Conservation (phyloP, 2,329 filamentous ascomycete genomes). For the Escovopsis sp. region DNA sequence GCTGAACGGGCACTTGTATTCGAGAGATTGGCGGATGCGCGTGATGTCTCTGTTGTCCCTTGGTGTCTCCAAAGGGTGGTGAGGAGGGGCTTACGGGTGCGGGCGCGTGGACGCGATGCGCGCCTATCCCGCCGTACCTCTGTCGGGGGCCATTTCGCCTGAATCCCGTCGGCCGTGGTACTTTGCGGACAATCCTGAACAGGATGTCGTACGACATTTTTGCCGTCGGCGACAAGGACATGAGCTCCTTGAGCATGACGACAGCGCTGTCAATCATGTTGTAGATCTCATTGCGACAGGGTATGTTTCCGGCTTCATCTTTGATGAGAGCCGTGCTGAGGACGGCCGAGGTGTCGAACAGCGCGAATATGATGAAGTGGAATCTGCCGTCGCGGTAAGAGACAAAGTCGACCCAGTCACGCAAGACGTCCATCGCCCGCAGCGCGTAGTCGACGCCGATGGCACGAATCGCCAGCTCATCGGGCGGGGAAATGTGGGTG, state of each 20-base stretch:
- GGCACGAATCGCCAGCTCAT: conserved; percentile 21
- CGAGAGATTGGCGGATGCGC: background rate
- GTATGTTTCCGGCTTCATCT: conserved; percentile 24
- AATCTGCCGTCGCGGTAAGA: conserved; percentile 32
- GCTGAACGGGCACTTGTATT: background rate
- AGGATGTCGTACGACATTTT: conserved; percentile 22
- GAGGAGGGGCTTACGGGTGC: background rate
- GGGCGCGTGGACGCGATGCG: background rate
- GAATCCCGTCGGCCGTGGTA: conserved; percentile 10
- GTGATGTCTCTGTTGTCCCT: no score
- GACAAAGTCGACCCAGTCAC: conserved; percentile 26
- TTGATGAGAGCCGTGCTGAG: conserved; percentile 36
- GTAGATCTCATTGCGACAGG: conserved; percentile 24
- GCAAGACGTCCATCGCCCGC: conserved; percentile 25
- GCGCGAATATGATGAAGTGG: conserved; percentile 34
- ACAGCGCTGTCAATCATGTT: conserved; percentile 22
- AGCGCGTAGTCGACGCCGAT: conserved; percentile 28
- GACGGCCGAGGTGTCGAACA: conserved; percentile 36
- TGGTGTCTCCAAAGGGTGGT: no score
- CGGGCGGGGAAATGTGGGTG: conserved; percentile 12
- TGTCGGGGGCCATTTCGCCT: background rate
- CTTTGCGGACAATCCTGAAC: conserved; percentile 14
- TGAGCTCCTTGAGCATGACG: conserved; percentile 17
- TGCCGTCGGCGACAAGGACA: conserved; percentile 18
- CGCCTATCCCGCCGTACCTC: background rate